A percentile compares a stretch with the other conserved stretches of the same genome.
These are phyloP conservation scores for Linaria vulgaris DNA, from an alignment of 257 asterid genomes.

Conservation along the genomic window DNA sequence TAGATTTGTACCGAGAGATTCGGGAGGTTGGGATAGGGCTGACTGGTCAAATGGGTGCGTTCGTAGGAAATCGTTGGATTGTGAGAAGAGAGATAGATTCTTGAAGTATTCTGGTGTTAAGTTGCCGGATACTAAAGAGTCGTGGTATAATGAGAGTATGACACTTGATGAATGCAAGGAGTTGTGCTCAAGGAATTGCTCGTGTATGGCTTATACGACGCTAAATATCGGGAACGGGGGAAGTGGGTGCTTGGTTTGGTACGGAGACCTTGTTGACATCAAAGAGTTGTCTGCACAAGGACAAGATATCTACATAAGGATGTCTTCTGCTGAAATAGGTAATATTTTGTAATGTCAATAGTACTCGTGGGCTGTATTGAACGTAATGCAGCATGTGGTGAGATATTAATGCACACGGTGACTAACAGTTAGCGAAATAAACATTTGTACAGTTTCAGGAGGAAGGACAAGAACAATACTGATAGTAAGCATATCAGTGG, in stretches of 20 bases:
- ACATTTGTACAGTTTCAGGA: constrained; percentile 11
- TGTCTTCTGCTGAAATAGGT: constrained; percentile 23
- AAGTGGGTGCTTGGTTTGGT: constrained; percentile 28
- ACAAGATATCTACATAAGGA: constrained; percentile 12
- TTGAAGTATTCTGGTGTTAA: constrained; percentile 18
- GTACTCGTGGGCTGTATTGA: no score
- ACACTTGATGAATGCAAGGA: constrained; percentile 14
- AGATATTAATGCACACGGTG: no score
- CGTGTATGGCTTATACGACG: constrained; percentile 23
- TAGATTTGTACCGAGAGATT: constrained; percentile 21
- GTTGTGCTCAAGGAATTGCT: constrained; percentile 18
- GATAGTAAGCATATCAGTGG: neutral
- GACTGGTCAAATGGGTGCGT: constrained; percentile 26
- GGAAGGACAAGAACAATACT: constrained; percentile 10
- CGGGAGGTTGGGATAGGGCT: constrained; percentile 14
- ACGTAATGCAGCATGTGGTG: no score
- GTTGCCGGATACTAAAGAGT: constrained; percentile 21
- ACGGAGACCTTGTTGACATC: constrained; percentile 14
- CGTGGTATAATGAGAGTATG: constrained; percentile 23
- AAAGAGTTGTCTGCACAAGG: neutral
- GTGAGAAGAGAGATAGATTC: constrained; percentile 18
- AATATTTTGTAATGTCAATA: no score
- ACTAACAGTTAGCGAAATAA: no score
- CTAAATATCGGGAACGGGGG: constrained; percentile 12
- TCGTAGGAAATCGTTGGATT: constrained; percentile 20